phyloP scores from a whole-genome alignment of 352 stramenopile species.

The Pythium dissimile region DNA sequence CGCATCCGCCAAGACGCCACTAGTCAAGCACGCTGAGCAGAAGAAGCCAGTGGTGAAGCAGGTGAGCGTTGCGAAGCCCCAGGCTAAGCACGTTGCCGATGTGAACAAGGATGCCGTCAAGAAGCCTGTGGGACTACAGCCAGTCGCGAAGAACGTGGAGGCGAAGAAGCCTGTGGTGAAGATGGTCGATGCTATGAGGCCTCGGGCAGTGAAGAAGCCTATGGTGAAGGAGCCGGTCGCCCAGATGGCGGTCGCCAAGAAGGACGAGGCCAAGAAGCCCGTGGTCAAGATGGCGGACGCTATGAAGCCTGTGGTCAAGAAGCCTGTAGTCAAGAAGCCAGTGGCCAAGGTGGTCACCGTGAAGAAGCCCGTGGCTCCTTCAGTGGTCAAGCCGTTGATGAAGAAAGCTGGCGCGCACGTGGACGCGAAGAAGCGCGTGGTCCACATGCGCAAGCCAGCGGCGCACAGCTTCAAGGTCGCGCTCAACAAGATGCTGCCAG shows the following conservation, averaged over 20 bases:
- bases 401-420: not conserved
- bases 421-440: not conserved
- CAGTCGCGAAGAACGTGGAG: not conserved
- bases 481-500: not conserved
- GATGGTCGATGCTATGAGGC: not conserved
- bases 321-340: constrained; percentile 1
- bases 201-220: not conserved
- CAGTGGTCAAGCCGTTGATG: not conserved
- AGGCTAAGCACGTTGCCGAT: not conserved
- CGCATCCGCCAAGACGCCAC: not conserved
- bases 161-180: not conserved
- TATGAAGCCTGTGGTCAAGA: not conserved
- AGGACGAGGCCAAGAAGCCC: not conserved
- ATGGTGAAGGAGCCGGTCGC: not conserved
- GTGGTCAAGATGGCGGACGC: constrained; percentile 13
- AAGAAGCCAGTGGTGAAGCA: not conserved
- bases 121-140: not conserved
- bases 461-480: not conserved
- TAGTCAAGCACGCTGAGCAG: constrained; percentile 1
- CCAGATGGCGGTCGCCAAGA: not conserved
- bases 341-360: constrained; percentile 3
- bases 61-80: too few species aligned
- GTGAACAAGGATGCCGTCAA: not conserved
- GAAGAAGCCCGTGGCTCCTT: constrained; percentile 3
- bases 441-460: not conserved